Evolutionary conservation across 106 monocot genomes (phyloP).

Genomic region (Alisma plantagoaquatica): DNA sequence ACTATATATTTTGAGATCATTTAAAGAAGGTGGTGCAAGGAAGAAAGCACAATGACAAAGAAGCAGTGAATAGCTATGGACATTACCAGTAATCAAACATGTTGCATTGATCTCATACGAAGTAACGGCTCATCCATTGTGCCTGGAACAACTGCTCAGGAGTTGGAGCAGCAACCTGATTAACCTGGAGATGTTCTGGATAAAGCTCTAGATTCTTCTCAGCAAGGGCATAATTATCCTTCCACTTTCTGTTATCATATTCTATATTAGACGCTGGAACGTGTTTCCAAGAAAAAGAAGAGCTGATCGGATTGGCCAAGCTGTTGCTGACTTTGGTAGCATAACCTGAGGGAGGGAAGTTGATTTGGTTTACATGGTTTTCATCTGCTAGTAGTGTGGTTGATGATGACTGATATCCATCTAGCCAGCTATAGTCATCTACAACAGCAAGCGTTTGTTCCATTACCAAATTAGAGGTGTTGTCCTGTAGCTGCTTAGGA

Average conservation of each 20-base stretch:
- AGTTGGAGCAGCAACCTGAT: slow-evolving; percentile 19
- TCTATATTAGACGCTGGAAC: slow-evolving; percentile 18
- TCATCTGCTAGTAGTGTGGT: slow-evolving; percentile 9
- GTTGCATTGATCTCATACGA: slow-evolving; percentile 75
- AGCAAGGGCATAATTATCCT: slow-evolving; percentile 64
- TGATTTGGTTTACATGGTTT: slow-evolving; percentile 14
- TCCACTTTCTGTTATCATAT: slow-evolving; percentile 27
- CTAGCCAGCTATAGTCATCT: slow-evolving; percentile 89
- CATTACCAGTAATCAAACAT: no score
- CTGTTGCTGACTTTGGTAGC: slow-evolving; percentile 6
- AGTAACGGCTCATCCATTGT: slow-evolving; percentile 49
- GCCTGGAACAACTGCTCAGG: slow-evolving; percentile 44
- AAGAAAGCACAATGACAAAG: no score
- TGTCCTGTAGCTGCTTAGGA: slow-evolving; percentile 25
- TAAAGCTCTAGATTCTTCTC: slow-evolving; percentile 31
- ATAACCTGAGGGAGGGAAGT: slow-evolving; percentile 5
- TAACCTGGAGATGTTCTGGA: slow-evolving; percentile 22
- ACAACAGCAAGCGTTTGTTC: slow-evolving; percentile 21
- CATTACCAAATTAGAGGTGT: neutral
- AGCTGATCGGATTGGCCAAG: slow-evolving; percentile 24
- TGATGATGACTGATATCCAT: slow-evolving; percentile 52
- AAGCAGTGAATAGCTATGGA: no score
- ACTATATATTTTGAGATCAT: no score
- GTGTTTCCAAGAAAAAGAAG: slow-evolving; percentile 75
- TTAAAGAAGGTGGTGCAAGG: no score